Percentiles rank a stretch among this genome's conserved stretches.
Conservation (phyloP, 1,284 basidiomycete genomes). For the Cutaneotrichosporon dermatis region DNA sequence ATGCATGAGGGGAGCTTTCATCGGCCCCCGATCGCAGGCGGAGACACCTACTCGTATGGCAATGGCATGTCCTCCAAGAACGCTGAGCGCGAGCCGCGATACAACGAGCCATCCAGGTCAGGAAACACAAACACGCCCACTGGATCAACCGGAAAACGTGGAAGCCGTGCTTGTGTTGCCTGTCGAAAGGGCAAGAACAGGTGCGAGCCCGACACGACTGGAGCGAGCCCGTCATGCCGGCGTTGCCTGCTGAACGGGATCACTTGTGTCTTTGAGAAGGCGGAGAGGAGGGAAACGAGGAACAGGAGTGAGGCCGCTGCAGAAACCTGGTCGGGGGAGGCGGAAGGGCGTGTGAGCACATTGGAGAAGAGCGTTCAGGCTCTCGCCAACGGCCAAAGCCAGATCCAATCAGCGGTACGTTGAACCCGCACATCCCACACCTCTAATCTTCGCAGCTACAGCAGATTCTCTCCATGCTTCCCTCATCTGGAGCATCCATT, state of each 20-base stretch:
- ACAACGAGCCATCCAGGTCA: background rate
- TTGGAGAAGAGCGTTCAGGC: constrained; percentile 41
- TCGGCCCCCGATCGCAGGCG: background rate
- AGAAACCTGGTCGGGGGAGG: constrained; percentile 48
- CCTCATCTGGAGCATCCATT: constrained; percentile 9
- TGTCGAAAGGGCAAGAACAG: constrained; percentile 82
- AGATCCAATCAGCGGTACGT: constrained; percentile 42
- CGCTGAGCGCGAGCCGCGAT: background rate
- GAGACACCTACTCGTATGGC: background rate
- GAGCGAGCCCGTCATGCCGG: constrained; percentile 55
- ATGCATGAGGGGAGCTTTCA: background rate
- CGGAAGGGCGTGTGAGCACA: constrained; percentile 50
- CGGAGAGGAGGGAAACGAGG: constrained; percentile 44
- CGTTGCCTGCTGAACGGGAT: constrained; percentile 79
- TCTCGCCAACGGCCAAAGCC: constrained; percentile 41
- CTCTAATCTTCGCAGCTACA: constrained; percentile 27
- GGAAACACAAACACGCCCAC: background rate
- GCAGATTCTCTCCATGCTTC: constrained; percentile 40
- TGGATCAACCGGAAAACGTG: constrained; percentile 35
- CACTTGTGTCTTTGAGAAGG: constrained; percentile 84
- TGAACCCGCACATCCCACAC: background rate
- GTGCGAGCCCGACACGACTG: constrained; percentile 68
- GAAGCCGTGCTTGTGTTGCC: constrained; percentile 45
- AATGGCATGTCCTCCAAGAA: background rate
- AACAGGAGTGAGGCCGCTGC: constrained; percentile 51